phyloP scores from a whole-genome alignment of 306 rosid genomes.

The Quercus ilex region DNA sequence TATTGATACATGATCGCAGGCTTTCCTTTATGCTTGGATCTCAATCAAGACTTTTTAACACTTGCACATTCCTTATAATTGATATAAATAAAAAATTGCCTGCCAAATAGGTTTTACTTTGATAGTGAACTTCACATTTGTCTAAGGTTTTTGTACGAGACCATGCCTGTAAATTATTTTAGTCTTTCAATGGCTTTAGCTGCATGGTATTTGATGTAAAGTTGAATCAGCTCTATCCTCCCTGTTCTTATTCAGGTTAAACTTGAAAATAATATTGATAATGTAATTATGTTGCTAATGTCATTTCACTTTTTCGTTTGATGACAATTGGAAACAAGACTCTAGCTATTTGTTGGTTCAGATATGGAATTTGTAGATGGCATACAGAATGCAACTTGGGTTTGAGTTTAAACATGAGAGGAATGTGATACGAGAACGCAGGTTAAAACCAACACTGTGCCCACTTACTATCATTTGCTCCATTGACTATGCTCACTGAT shows the following conservation, averaged over 20 bases:
- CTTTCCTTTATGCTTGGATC: neutral
- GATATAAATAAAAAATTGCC: neutral
- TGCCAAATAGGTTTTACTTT: neutral
- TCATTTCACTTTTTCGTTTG: neutral
- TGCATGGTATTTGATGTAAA: slow-evolving; percentile 1
- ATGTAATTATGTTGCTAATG: neutral
- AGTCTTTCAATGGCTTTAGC: neutral
- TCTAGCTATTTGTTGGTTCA: neutral
- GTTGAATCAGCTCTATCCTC: neutral
- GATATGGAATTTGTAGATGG: neutral
- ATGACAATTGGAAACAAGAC: neutral
- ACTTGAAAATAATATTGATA: neutral
- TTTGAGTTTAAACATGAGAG: neutral
- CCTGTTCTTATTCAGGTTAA: neutral
- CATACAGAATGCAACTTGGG: neutral
- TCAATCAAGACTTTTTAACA: neutral
- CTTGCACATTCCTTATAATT: too few relatives aligned
- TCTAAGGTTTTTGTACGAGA: neutral
- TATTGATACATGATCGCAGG: slow-evolving; percentile 44
- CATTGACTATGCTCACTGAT: too few relatives aligned
- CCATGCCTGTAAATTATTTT: neutral
- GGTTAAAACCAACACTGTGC: too few relatives aligned
- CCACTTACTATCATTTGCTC: too few relatives aligned
- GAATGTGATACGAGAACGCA: neutral
- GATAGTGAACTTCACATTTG: neutral